Evolutionary conservation across 306 rosid species (phyloP).

Genomic region (Citrullus colocynthis): DNA sequence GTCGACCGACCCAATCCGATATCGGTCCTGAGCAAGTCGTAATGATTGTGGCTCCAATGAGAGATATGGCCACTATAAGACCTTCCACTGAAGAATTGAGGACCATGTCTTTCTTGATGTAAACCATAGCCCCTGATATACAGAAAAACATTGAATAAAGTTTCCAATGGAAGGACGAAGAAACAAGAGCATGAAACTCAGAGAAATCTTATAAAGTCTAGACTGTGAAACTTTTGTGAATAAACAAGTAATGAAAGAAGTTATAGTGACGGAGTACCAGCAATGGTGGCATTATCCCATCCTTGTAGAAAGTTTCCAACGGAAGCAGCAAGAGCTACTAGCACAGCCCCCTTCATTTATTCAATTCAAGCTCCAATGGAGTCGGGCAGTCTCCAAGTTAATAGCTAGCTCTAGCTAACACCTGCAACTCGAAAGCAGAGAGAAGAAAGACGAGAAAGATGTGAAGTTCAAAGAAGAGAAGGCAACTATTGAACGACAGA

Average conservation of each 20-base stretch:
- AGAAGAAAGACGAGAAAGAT: neutral
- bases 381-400: neutral
- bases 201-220: neutral
- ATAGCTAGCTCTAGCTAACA: conserved; percentile 3
- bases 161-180: neutral
- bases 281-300: conserved; percentile 95
- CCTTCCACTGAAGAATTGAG: conserved; percentile 44
- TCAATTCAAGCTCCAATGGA: neutral
- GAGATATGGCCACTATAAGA: conserved; percentile 80
- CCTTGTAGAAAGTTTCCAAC: conserved; percentile 81
- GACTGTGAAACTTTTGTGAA: no score
- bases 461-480: conserved; percentile 4
- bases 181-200: neutral
- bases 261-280: conserved; percentile 30
- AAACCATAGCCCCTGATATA: conserved; percentile 53
- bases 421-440: conserved; percentile 7
- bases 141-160: neutral
- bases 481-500: neutral
- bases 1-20: conserved; percentile 58
- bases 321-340: conserved; percentile 81
- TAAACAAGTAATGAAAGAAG: neutral
- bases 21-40: conserved; percentile 59
- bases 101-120: conserved; percentile 43
- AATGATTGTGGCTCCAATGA: conserved; percentile 59
- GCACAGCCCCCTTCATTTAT: conserved; percentile 58